These are phyloP conservation scores for Alternaria longipes DNA, from an alignment of 2,329 filamentous ascomycete genomes.

Conservation along the genomic window DNA sequence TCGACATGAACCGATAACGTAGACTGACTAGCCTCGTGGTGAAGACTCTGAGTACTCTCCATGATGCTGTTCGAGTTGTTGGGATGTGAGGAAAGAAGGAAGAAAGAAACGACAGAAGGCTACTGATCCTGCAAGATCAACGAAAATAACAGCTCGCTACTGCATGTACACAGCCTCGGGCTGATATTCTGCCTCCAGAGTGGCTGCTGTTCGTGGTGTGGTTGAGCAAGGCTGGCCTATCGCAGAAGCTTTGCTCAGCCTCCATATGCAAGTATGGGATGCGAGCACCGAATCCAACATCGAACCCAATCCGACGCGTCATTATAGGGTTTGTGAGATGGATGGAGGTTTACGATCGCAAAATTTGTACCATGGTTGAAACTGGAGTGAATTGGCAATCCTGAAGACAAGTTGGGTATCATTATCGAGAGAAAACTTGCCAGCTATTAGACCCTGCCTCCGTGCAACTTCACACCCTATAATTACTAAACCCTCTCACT, in stretches of 20 bases:
- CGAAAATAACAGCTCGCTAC: no score
- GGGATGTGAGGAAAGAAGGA: no score
- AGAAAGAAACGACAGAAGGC: accelerated
- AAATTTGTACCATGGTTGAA: neutral
- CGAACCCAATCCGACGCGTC: neutral
- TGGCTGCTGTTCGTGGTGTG: neutral
- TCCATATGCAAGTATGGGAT: neutral
- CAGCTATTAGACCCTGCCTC: neutral
- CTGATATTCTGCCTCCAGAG: neutral
- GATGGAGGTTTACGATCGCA: neutral
- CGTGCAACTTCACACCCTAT: no score
- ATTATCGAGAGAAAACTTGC: neutral
- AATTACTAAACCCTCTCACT: neutral
- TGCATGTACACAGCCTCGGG: neutral
- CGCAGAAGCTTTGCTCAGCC: neutral
- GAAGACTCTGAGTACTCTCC: neutral
- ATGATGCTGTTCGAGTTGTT: accelerated
- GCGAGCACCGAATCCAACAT: neutral
- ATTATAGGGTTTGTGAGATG: neutral
- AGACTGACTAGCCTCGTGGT: neutral
- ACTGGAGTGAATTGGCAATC: neutral
- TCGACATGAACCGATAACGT: accelerated
- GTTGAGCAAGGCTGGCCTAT: neutral
- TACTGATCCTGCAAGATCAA: no score
- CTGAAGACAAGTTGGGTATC: neutral